Evolutionary conservation across 129 eudicot species (phyloP), one percentile per base, ranked within the genome.

Genomic region (Ambrosia artemisiifolia): DNA sequence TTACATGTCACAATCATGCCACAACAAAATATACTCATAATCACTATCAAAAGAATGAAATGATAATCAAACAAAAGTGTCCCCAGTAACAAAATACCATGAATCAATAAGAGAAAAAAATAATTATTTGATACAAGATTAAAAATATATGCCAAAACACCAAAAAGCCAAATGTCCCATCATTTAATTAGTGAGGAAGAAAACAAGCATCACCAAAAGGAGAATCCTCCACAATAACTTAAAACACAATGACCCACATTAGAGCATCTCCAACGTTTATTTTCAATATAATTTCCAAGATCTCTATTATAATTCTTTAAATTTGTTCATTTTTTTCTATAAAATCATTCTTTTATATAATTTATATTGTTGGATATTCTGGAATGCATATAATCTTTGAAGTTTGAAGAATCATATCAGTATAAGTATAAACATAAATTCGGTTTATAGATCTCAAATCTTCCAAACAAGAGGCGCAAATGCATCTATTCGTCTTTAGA

Each of bases 151-250:
- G 82, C 72, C 67, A 70, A 78, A 70, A 63, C 82, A 78, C 72
- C 77, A 78, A 78, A 78, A 63, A 70, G 72, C 82, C 82, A 70
- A 70, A 78, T 70, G 67, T 71, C 72, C 77, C 67, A 70, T 78
- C 77, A 78, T 40, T 78, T 78, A 77, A 71, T 63, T 53, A 77
- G 76, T 61, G 75, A 63, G 71, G 57, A 62, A 63, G 62, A 71
- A 70, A 63, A 70, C 77, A 78, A 63, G 77, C 82, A 78, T 78
- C 82, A 70, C 72, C 47, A 78, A 78, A 70, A 50, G 77, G 32
- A 78, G 77, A 70, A 78, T 70, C 82, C 34, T 53, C 72, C 67
- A 63, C 70, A 42, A 76, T 57, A 76, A 68, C 75, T 76, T 38
- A 51, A 62, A 50, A 70, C 82, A 53, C 65, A 63, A 16, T 33